phyloP scores from a whole-genome alignment of 2,329 filamentous ascomycete species.

The Elsinoe ampelina region DNA sequence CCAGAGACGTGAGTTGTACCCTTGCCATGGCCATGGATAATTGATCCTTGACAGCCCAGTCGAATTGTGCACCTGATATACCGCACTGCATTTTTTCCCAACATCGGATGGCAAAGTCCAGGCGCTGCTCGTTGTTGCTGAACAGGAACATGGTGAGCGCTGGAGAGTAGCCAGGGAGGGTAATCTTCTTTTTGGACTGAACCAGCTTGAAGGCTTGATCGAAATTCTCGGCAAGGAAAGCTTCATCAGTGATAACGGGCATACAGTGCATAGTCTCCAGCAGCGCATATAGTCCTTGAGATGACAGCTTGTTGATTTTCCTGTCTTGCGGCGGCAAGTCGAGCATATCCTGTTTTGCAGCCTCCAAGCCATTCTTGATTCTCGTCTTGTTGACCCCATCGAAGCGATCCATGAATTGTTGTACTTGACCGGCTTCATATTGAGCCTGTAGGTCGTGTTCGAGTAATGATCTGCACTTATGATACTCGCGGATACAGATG shows the following conservation, averaged over 20 bases:
- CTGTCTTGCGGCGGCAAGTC: slow-evolving; percentile 42
- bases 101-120: slow-evolving; percentile 57
- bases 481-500: slow-evolving; percentile 41
- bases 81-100: slow-evolving; percentile 58
- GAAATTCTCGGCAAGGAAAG: slow-evolving; percentile 52
- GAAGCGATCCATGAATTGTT: slow-evolving; percentile 34
- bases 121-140: slow-evolving; percentile 54
- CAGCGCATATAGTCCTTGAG: slow-evolving; percentile 63
- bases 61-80: slow-evolving; percentile 66
- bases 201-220: slow-evolving; percentile 75
- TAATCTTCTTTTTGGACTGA: slow-evolving; percentile 69
- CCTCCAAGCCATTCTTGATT: slow-evolving; percentile 35
- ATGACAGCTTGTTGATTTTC: slow-evolving; percentile 42
- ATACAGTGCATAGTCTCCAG: slow-evolving; percentile 85
- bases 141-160: slow-evolving; percentile 82
- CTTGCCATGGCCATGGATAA: slow-evolving; percentile 57
- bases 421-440: slow-evolving; percentile 38
- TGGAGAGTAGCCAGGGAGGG: slow-evolving; percentile 65
- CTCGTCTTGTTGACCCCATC: slow-evolving; percentile 38
- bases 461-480: slow-evolving; percentile 35
- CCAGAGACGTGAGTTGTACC: slow-evolving; percentile 48
- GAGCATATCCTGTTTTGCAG: slow-evolving; percentile 32
- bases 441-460: slow-evolving; percentile 32
- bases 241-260: slow-evolving; percentile 56
- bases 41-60: slow-evolving; percentile 73